Evolutionary conservation across 164 flowering plant species (phyloP), one percentile per base, ranked within the genome.

Genomic region (Akebia trifoliata): DNA sequence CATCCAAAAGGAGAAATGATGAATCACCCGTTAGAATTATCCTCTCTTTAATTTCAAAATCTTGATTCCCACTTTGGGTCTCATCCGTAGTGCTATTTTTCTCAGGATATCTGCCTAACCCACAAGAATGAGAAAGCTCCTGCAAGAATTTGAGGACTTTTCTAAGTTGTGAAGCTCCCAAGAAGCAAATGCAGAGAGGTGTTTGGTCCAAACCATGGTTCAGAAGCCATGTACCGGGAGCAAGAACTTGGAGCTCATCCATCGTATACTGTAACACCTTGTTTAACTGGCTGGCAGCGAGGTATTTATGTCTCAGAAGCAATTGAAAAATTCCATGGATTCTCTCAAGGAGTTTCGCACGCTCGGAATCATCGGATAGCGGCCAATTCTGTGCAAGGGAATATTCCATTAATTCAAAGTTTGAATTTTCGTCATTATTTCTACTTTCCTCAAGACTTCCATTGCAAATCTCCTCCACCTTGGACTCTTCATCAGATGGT

Each of bases 101-200:
- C 63, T 88, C 99, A 28, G 84, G 40, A 69, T 75, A 75, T 63
- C 85, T 72, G 38, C 78, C 72, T 59, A 86, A 43, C 28, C 92
- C 88, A 78, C 90, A 85, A 61, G 93, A 61, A 58, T 79, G 76
- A 44, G 84, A 72, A 34, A 88, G 57, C 14, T 94, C 99, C 79
- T 90, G 97, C 75, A 94, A 74, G 74, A 78, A 88, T 60, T 85
- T 82, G 15, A 83, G 77, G 54, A 94, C 71, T 62, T 88, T 88
- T 54, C 49, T 73, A 26, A 94, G 91, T 72, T 88, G 92, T 3
- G 71, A 10, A 45, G 80, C 81, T 59, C 85, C 95, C 69, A 94
- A 62, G 67, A 90, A 86, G 75, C 99, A 94, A 21, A 94, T 85
- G 69, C 93, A 88, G 12, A 78, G 46, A 14, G 99, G 99, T 34